Evolutionary conservation across 108 stramenopile species (phyloP), one percentile per base, ranked within the genome.

Genomic region (Schizochytrium sp.): DNA sequence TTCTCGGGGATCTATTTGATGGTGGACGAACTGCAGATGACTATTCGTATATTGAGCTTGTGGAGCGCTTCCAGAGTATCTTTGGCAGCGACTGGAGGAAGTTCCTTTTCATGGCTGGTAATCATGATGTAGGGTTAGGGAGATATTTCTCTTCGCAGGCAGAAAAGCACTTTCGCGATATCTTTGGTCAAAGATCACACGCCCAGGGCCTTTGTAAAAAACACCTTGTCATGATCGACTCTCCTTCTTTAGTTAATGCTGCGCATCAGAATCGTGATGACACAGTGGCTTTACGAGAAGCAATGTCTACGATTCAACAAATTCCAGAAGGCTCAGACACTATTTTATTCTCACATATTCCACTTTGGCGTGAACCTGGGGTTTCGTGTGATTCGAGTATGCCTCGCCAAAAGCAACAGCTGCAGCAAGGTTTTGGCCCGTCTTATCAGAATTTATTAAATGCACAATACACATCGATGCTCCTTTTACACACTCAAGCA

Each of bases 391-490:
- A 38, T 8, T 44, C 12, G 1, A 5, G 5, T 8, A 44, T 44
- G 64, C 64, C 42, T 38, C 64, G 64, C 64, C 44, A 28, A 2
- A 69, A 69, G 64, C 1, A 1, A 38, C 40, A 69, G 10, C 15
- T 69, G 12, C 8, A 12, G 28, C 64, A 69, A 69, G 64, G 64
- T 7, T 38, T 44, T 44, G 64, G 64, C 64, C 10, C 44, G 1
- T 69, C 64, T 8, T 69, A 69, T 44, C 64, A 69, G 64, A 69
- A 69, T 15, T 69, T 69, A 44, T 44, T 69, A 8, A 44, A 69
- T 69, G 42, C 42, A 38, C 42, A 69, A 7, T 44, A 38, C 5
- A 44, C 64, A 28, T 7, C 64, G 12, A 28, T 13, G 64, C 7
- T 69, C 44, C 15, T 69, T 7, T 12, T 7, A 44, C 1, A 15